phyloP scores from a whole-genome alignment of 176 grass and related monocot genomes.

The Phoenix roebelenii region DNA sequence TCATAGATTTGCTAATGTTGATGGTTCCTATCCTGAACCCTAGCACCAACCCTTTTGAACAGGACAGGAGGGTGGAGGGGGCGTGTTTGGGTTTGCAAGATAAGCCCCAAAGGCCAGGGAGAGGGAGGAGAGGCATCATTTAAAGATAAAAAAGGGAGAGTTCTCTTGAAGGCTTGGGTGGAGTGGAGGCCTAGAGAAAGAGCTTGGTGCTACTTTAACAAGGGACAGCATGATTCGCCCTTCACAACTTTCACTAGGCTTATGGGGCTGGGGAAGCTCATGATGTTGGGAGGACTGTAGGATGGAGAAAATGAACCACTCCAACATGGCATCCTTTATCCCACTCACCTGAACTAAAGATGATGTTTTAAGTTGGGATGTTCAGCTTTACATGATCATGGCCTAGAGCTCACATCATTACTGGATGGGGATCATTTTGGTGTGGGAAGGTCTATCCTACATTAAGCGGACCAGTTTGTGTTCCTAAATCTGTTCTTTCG shows the following conservation, averaged over 20 bases:
- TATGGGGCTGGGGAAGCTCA: constrained; percentile 25
- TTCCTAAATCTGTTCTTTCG: constrained; percentile 15
- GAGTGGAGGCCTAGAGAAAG: no score
- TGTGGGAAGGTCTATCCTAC: background rate
- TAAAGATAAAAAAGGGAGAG: constrained; percentile 36
- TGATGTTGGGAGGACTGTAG: no score
- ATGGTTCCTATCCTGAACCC: no score
- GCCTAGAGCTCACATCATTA: constrained; percentile 21
- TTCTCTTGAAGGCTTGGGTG: background rate
- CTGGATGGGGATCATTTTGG: background rate
- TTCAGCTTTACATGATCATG: constrained; percentile 19
- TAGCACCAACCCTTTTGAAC: no score
- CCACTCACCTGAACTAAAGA: constrained; percentile 10
- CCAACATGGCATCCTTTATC: background rate
- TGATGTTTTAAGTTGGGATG: constrained; percentile 21
- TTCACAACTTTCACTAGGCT: constrained; percentile 18
- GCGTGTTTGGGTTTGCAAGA: no score
- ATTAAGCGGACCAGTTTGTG: background rate
- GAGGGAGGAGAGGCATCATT: constrained; percentile 30
- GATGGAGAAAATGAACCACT: no score
- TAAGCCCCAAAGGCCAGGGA: constrained; percentile 20
- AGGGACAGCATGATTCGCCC: constrained; percentile 41
- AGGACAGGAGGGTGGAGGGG: no score
- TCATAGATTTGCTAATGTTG: background rate
- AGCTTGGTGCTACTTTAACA: constrained; percentile 13